A percentile compares a stretch with the other conserved stretches of the same genome.
Conservation (phyloP, 257 asterid genomes). For the Petunia axillaris region DNA sequence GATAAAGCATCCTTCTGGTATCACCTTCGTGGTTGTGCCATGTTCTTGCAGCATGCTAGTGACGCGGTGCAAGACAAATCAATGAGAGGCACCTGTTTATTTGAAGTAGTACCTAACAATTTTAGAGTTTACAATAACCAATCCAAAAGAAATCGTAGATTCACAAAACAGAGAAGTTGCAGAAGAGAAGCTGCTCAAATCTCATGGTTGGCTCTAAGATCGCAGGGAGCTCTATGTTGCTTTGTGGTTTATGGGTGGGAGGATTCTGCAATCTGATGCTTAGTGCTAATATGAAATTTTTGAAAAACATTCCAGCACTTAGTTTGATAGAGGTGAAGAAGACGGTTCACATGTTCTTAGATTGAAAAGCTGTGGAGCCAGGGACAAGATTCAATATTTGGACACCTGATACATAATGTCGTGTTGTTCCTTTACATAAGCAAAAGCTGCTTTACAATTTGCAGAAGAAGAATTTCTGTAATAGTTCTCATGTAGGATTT, state of each 20-base stretch:
- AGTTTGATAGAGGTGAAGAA: background rate
- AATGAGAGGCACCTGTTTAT: background rate
- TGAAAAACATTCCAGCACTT: background rate
- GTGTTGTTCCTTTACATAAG: background rate
- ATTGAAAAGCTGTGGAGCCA: background rate
- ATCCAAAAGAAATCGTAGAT: too few relatives aligned
- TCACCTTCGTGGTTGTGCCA: background rate
- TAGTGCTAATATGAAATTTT: background rate
- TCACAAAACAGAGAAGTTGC: background rate
- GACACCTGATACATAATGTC: background rate
- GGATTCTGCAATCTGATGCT: background rate
- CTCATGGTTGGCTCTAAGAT: slow-evolving; percentile 8
- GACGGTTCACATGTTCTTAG: background rate
- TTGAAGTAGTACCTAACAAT: background rate
- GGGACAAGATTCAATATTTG: background rate
- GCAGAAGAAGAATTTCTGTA: slow-evolving; percentile 21
- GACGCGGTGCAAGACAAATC: background rate
- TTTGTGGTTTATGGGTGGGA: background rate
- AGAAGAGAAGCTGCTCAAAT: background rate
- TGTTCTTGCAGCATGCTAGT: slow-evolving; percentile 22
- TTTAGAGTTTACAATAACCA: background rate
- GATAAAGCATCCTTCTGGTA: slow-evolving; percentile 1
- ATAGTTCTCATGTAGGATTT: background rate
- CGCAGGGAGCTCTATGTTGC: background rate
- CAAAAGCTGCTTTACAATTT: background rate